These are phyloP conservation scores for Sorghum bicolor DNA, from an alignment of 176 grass and related monocot species.

Conservation along the genomic window DNA sequence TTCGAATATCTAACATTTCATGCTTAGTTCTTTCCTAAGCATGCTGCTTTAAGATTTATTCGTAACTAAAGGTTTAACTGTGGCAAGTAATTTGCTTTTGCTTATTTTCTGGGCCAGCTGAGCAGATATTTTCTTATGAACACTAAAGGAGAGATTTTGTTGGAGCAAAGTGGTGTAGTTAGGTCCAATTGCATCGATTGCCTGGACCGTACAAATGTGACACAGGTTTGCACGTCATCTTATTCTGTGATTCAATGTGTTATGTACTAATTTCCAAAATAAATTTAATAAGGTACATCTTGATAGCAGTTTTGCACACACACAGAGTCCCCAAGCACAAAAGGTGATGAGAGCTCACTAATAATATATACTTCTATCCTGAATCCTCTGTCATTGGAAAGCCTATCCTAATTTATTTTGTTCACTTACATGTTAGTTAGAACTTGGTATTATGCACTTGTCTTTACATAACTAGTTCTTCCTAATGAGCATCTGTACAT, in stretches of 20 bases:
- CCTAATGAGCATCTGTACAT: slow-evolving; percentile 14
- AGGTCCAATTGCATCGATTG: slow-evolving; percentile 98
- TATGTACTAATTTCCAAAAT: neutral
- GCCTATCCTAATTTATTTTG: neutral
- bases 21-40: slow-evolving; percentile 3
- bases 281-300: neutral
- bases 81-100: slow-evolving; percentile 67
- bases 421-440: slow-evolving; percentile 12
- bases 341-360: neutral
- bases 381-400: neutral
- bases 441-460: neutral
- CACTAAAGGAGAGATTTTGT: slow-evolving; percentile 69
- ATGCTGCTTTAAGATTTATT: slow-evolving; percentile 27
- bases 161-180: slow-evolving; percentile 78
- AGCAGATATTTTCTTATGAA: slow-evolving; percentile 98
- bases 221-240: slow-evolving; percentile 60
- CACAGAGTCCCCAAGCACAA: neutral
- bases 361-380: neutral
- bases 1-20: slow-evolving; percentile 28
- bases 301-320: neutral
- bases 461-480: neutral
- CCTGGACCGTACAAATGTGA: slow-evolving; percentile 95
- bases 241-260: slow-evolving; percentile 1
- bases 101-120: slow-evolving; percentile 81
- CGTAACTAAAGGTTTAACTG: slow-evolving; percentile 37